Conservation (phyloP, 306 rosid species). For the Sophora flavescens region DNA sequence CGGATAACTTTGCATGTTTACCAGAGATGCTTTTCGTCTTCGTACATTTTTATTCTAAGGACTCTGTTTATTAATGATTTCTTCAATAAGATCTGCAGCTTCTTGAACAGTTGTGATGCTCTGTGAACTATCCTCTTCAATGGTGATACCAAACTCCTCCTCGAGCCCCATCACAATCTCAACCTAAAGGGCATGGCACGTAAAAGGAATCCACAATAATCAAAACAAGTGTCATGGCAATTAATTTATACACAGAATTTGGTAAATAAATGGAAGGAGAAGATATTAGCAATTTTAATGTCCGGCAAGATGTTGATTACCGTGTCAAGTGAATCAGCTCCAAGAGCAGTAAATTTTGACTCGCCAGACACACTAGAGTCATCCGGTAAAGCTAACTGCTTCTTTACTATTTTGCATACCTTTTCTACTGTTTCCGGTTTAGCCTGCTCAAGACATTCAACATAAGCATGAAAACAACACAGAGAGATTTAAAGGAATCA, state of each 20-base stretch:
- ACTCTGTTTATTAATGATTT: slow-evolving; percentile 59
- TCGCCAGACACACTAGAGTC: slow-evolving; percentile 61
- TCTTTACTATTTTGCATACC: slow-evolving; percentile 72
- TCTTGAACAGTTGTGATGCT: slow-evolving; percentile 81
- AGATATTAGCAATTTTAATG: neutral
- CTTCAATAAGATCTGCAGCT: slow-evolving; percentile 80
- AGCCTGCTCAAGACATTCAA: slow-evolving; percentile 60
- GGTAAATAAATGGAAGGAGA: slow-evolving; percentile 7
- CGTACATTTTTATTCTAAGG: slow-evolving; percentile 47
- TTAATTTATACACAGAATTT: slow-evolving; percentile 8
- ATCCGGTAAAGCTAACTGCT: slow-evolving; percentile 74
- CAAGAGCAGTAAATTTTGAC: slow-evolving; percentile 72
- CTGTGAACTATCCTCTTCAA: slow-evolving; percentile 83
- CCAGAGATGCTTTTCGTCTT: neutral
- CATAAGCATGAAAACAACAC: neutral
- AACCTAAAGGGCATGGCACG: slow-evolving; percentile 53
- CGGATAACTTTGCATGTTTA: neutral
- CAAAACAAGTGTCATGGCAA: neutral
- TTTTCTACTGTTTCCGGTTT: slow-evolving; percentile 71
- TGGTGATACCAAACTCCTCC: slow-evolving; percentile 80
- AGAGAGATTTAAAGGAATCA: neutral
- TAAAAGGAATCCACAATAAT: slow-evolving; percentile 37
- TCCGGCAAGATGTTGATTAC: slow-evolving; percentile 44
- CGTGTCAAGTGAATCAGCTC: slow-evolving; percentile 93
- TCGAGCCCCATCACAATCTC: slow-evolving; percentile 94